Evolutionary conservation across 257 asterid species (phyloP), one percentile per base, ranked within the genome.

Genomic region (Gentiana dahurica): DNA sequence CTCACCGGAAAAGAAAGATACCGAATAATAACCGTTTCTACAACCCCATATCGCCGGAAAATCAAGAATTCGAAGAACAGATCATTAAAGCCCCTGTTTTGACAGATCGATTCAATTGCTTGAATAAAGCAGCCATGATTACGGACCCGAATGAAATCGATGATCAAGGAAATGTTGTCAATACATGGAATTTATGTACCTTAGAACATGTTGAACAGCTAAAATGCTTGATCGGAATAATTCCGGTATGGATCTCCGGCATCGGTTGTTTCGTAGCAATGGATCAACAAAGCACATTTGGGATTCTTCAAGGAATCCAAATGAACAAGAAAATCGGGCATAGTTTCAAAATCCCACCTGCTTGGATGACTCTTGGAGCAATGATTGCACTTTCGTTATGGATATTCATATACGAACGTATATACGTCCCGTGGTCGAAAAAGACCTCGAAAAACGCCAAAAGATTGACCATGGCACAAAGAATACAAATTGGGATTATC

Each of bases 401-500:
- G 77, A 45, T 71, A 2, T 77, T 72, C 0, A 39, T 75, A 3
- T 88, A 88, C 0, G 90, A 88, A 58, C 62, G 64, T 47, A 43
- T 85, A 3, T 79, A 74, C 68, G 38, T 82, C 50, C 86, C 79
- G 0, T 15, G 4, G 0, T 72, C 78, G 8, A 72, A 59, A 35
- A 15, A 15, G 55, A 11, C 69, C 69, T 6, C 61, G 60, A 80
- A 71, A 58, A 64, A 57, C 51, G 81, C 72, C 6, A 63, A 72
- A 1, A 73, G 93, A 55, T 45, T 85, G 35, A 55, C 70, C 2
- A 70, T 70, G 54, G 63, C 65, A 6, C 71, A 62, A 1, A 77
- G 86, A 56, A 79, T 88, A 12, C 47, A 55, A 35, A 60, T 59
- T 2, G 94, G 95, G 9, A 85, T 88, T 4, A 1, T 77, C 2